Percentiles rank a stretch among this genome's conserved stretches.
phyloP scores from a whole-genome alignment of 352 stramenopile genomes.

The Globisporangium cederbergense region DNA sequence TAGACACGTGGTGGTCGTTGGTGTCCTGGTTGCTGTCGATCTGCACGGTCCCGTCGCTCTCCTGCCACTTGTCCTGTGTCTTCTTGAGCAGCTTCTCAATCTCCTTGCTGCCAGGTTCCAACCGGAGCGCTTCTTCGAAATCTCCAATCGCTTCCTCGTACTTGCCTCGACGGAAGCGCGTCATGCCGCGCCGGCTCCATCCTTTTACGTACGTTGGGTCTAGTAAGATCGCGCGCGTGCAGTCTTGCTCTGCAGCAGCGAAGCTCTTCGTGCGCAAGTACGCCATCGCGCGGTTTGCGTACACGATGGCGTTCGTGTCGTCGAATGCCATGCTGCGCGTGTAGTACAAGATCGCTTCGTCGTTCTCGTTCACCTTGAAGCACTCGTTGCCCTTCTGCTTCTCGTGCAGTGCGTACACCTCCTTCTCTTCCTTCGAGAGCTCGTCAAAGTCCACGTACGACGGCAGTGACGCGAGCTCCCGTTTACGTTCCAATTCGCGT shows the following conservation, averaged over 20 bases:
- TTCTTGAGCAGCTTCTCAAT: constrained; percentile 80
- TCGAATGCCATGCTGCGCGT: constrained; percentile 86
- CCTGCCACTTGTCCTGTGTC: constrained; percentile 62
- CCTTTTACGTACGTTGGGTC: constrained; percentile 88
- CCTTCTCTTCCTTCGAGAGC: constrained; percentile 42
- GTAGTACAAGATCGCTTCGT: constrained; percentile 87
- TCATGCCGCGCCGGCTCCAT: constrained; percentile 84
- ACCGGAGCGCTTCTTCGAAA: constrained; percentile 62
- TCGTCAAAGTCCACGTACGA: constrained; percentile 52
- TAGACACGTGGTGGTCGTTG: constrained; percentile 5
- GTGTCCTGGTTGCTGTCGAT: constrained; percentile 21
- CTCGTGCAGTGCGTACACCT: constrained; percentile 71
- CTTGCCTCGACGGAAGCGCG: constrained; percentile 80
- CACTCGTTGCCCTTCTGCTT: constrained; percentile 94
- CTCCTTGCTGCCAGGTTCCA: constrained; percentile 71
- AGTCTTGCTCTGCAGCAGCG: constrained; percentile 85
- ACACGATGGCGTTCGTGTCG: constrained; percentile 68
- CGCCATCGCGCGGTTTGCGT: constrained; percentile 86
- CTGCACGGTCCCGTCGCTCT: constrained; percentile 47
- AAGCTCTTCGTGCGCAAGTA: constrained; percentile 83
- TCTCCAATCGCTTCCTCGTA: constrained; percentile 82
- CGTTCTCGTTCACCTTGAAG: constrained; percentile 81
- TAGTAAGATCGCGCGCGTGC: constrained; percentile 62
- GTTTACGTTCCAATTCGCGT: constrained; percentile 39
- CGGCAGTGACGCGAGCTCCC: constrained; percentile 57